These are phyloP conservation scores for Mayamaea pseudoterrestris DNA, from an alignment of 108 stramenopile species.

Conservation along the genomic window DNA sequence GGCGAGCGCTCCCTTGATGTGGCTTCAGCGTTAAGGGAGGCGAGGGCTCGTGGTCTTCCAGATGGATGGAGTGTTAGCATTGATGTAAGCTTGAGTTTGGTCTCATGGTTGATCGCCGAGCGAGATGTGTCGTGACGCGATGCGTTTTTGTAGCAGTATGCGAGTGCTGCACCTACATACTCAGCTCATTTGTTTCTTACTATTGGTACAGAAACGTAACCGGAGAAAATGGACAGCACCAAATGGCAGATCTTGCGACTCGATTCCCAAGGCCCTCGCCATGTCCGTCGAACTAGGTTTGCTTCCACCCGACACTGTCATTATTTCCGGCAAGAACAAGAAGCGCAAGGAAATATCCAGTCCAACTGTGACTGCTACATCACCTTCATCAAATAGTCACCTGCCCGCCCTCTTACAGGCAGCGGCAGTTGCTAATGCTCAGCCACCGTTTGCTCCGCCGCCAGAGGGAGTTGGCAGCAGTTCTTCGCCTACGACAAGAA, in stretches of 20 bases:
- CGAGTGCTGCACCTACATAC: not conserved
- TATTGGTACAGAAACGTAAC: slow-evolving; percentile 30
- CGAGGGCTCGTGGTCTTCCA: slow-evolving; percentile 36
- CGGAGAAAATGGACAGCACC: slow-evolving; percentile 46
- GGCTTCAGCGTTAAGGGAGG: slow-evolving; percentile 30
- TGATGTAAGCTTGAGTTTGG: no score
- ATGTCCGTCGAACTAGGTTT: slow-evolving; percentile 45
- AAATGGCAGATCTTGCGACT: slow-evolving; percentile 36
- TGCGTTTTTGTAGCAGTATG: no score
- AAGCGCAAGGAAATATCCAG: not conserved
- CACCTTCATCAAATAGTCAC: slow-evolving; percentile 7
- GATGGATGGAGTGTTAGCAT: slow-evolving; percentile 39
- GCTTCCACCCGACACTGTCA: slow-evolving; percentile 29
- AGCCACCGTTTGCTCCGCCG: no score
- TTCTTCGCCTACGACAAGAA: no score
- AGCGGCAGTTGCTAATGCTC: no score
- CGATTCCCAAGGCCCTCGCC: slow-evolving; percentile 42
- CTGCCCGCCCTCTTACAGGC: slow-evolving; percentile 13
- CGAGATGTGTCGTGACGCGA: no score
- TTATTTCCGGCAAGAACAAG: slow-evolving; percentile 11
- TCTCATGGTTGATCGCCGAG: no score
- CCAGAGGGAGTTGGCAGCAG: no score
- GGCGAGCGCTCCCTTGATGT: slow-evolving; percentile 27
- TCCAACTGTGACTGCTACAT: slow-evolving; percentile 10
- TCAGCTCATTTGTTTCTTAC: slow-evolving; percentile 2